These are phyloP conservation scores for Rhododendron griersonianum DNA, from an alignment of 148 eudicot genomes.

Conservation along the genomic window DNA sequence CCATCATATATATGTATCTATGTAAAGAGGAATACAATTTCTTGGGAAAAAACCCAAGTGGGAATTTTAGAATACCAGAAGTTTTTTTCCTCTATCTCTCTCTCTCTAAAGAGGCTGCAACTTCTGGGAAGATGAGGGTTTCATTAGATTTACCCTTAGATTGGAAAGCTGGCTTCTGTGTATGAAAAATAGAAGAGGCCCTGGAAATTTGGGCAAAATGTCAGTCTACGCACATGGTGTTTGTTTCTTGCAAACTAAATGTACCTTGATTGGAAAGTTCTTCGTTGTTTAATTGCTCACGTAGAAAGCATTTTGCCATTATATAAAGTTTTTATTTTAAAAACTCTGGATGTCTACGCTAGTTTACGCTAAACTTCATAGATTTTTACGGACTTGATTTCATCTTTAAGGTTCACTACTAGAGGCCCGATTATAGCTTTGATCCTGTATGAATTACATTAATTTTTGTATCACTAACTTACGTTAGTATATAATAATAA, in stretches of 20 bases:
- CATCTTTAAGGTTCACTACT: no score
- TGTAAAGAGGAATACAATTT: background rate
- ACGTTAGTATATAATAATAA: no score
- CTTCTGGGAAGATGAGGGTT: background rate
- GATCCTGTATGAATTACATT: no score
- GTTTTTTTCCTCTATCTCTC: background rate
- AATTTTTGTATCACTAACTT: no score
- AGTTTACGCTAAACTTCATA: no score
- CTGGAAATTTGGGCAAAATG: background rate
- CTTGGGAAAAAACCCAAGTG: background rate
- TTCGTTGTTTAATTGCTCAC: background rate
- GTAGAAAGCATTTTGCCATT: background rate
- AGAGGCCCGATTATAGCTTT: no score
- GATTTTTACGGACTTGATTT: no score
- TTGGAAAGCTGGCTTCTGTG: background rate
- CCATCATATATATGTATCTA: background rate
- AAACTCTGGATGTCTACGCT: background rate
- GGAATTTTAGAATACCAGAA: background rate
- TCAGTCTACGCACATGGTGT: background rate
- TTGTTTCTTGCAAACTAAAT: background rate
- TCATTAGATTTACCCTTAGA: background rate
- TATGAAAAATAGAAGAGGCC: no score
- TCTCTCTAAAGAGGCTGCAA: background rate
- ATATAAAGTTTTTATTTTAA: no score
- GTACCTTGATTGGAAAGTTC: background rate